Percentiles rank a stretch among this genome's conserved stretches.
Evolutionary conservation across 2,329 filamentous ascomycete species (phyloP).

Genomic region (Venturia pyrina): DNA sequence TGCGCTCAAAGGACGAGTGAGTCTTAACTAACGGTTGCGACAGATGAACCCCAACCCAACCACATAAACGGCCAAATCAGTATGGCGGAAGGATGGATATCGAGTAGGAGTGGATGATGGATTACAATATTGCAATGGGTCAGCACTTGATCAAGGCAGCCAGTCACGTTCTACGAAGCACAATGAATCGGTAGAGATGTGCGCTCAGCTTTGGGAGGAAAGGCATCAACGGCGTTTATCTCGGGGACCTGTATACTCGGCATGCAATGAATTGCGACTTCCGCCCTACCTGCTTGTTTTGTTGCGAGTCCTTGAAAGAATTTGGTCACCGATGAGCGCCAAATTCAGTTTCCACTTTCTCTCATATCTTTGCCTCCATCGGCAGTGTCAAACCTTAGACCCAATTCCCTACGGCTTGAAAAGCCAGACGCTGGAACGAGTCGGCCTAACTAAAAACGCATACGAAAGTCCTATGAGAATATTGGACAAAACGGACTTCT

Average conservation of each 20-base stretch:
- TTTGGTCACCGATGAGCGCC: no score
- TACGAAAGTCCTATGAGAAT: no score
- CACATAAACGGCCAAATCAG: constrained; percentile 26
- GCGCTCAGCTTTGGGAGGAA: constrained; percentile 5
- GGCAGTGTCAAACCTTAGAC: no score
- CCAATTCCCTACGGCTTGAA: no score
- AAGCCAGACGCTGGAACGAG: no score
- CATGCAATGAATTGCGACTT: constrained; percentile 3
- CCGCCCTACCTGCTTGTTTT: background rate
- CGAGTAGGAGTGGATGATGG: background rate
- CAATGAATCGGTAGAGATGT: background rate
- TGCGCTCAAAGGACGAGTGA: background rate
- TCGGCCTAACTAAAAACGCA: no score
- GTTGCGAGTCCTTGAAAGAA: background rate
- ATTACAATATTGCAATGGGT: background rate
- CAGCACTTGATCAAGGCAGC: constrained; percentile 5
- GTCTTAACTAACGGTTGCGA: background rate
- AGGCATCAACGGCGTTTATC: constrained; percentile 5
- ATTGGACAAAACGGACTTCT: no score
- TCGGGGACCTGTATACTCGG: background rate
- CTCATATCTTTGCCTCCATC: no score
- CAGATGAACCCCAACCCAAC: constrained; percentile 85
- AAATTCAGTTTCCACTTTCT: no score
- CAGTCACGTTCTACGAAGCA: background rate
- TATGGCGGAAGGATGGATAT: background rate